Evolutionary conservation across 2,329 filamentous ascomycete species (phyloP), one percentile per base, ranked within the genome.

Genomic region (Phyllosticta citrichinensis): DNA sequence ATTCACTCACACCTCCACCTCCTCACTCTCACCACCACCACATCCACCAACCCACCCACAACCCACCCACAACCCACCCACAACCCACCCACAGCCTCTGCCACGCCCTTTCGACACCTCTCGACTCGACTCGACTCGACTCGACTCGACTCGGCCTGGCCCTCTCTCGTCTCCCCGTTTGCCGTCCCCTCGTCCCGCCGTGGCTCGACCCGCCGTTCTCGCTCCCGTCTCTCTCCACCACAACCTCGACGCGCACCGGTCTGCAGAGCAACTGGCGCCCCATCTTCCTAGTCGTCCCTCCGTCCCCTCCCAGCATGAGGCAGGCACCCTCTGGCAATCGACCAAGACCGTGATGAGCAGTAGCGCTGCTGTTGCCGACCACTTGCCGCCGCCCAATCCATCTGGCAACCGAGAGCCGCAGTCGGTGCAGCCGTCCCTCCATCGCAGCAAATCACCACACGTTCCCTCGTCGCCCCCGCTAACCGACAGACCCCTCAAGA

Each of bases 341-440:
- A 57, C 30, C 57, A 62, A 62, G 60, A 60, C 61, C 61, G 61
- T 62, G 52, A 62, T 62, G 61, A 62, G 57, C 61, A 62, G 61
- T 62, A 62, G 57, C 57, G 61, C 61, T 62, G 57, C 57, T 62
- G 61, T 59, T 55, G 61, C 61, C 60, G 61, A 62, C 55, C 55
- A 57, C 56, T 58, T 62, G 60, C 60, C 60, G 60, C 60, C 60
- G 55, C 59, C 59, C 40, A 55, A 62, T 57, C 56, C 60, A 24
- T 57, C 60, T 62, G 60, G 60, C 60, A 57, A 57, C 55, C 55
- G 55, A 62, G 60, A 62, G 55, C 60, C 55, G 60, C 55, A 62
- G 60, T 53, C 51, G 52, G 51, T 58, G 60, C 60, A 62, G 52
- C 55, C 55, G 57, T 58, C 60, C 55, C 56, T 62, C 30, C 51